These are phyloP conservation scores for Hippophae rhamnoides DNA, from an alignment of 306 rosid genomes.

Conservation along the genomic window DNA sequence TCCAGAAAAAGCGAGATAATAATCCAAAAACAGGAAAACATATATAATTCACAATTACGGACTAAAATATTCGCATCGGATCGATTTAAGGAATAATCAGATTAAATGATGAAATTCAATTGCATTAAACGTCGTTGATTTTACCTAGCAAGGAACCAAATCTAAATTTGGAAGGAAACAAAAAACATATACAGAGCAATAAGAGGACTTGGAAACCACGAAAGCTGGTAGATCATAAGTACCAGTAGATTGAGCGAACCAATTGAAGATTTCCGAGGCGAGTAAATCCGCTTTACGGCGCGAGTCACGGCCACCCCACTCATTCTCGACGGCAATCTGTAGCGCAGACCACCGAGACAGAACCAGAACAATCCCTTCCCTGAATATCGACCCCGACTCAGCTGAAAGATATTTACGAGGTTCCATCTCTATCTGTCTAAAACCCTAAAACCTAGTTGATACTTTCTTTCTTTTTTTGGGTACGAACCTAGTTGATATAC, in stretches of 20 bases:
- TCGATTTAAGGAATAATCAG: too few species aligned
- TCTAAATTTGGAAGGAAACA: neutral
- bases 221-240: neutral
- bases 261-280: slow-evolving; percentile 26
- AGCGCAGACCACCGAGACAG: slow-evolving; percentile 52
- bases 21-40: too few species aligned
- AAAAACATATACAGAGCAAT: neutral
- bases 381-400: slow-evolving; percentile 22
- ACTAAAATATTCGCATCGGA: too few species aligned
- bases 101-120: too few species aligned
- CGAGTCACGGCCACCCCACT: slow-evolving; percentile 75
- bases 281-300: slow-evolving; percentile 36
- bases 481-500: too few species aligned
- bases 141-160: neutral
- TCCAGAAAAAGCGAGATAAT: too few species aligned
- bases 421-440: neutral
- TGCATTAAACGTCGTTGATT: too few species aligned
- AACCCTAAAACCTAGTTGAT: neutral
- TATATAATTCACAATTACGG: too few species aligned
- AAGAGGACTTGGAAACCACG: neutral
- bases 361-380: slow-evolving; percentile 40
- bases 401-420: neutral
- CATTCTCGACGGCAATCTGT: slow-evolving; percentile 49
- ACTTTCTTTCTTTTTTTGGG: neutral
- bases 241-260: slow-evolving; percentile 34